Base-by-base conservation (phyloP, 2,329 filamentous ascomycete species). In the Diaporthe ilicicola region DNA sequence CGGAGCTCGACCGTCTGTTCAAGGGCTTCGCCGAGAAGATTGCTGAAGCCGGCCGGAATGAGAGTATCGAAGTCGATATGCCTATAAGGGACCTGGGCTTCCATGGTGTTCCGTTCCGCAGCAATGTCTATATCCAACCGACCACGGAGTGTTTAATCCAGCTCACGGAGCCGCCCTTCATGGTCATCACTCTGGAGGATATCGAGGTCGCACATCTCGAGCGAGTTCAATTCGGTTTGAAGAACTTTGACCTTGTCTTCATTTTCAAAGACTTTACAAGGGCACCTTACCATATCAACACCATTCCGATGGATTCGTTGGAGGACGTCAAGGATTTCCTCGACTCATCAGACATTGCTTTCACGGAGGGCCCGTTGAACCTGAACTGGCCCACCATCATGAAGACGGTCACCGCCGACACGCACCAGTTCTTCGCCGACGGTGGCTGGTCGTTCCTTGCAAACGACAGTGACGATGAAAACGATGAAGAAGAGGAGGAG, bases 341-440 rank as follows among this genome's bases (percentile, higher is more conserved):
- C 12, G 95, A 99, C 82, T 95, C 92, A 1, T 95, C 96, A 59
- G 95, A 99, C 78, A 97, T 99, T 78, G 92, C 96, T 22, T 98
- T 92, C 85, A 93, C 91, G 15, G 97, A 99, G 82, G 96, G 96
- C 70, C 96, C 95, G 1, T 90, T 99, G 76, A 99, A 99, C 84
- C 88, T 99, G 70, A 98, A 98, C 87, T 99, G 96, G 96, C 93
- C 93, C 13, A 97, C 95, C 19, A 99, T 99, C 79, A 99, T 99
- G 94, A 99, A 99, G 88, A 99, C 96, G 0, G 95, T 99, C 32
- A 95, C 93, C 24, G 91, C 93, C 44, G 95, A 99, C 79, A 94
- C 96, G 2, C 95, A 99, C 79, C 90, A 92, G 76, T 99, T 99
- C 89, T 99, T 98, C 82, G 90, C 88, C 4, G 95, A 98, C 74